Evolutionary conservation across 208 protist species (phyloP), one percentile per base, ranked within the genome.

Genomic region (Trypanosoma avium): DNA sequence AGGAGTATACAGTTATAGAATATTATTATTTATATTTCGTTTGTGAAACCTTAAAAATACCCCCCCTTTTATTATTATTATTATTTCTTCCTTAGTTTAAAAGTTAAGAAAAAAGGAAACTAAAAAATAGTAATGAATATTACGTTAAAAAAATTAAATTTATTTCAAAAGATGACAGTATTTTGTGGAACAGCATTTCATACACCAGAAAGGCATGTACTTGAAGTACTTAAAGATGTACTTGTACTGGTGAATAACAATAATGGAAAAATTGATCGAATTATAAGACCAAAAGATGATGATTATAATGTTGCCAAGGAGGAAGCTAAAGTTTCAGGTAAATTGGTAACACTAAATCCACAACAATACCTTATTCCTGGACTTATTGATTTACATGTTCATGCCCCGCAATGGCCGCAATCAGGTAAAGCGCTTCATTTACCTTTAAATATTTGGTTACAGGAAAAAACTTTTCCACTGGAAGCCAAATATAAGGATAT

Each of bases 361-460:
- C 69, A 68, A 0, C 87, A 89, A 69, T 93, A 81, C 52, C 52
- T 88, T 15, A 74, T 93, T 26, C 94, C 96, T 30, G 97, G 97
- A 9, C 76, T 98, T 17, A 87, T 98, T 66, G 97, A 99, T 63
- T 72, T 90, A 15, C 97, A 98, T 68, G 79, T 95, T 10, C 97
- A 99, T 62, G 95, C 91, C 0, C 90, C 94, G n/a, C 94, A 97
- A 75, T 97, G 93, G 69, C 76, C 78, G 3, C 93, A 93, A 67
- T 60, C 77, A 12, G 97, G 94, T 0, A 97, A 89, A 59, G 90
- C 76, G 17, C 80, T 95, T 21, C 93, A 97, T 61, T 69, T 78
- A 22, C 79, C 78, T 1, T 74, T 99, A 17, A 69, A 98, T 45
- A 55, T 82, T 15, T 99, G 95, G 95, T 83, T 98, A 6, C 74